These are phyloP conservation scores for Cladosporium sp. DNA, from an alignment of 2,329 filamentous ascomycete species.

Conservation along the genomic window DNA sequence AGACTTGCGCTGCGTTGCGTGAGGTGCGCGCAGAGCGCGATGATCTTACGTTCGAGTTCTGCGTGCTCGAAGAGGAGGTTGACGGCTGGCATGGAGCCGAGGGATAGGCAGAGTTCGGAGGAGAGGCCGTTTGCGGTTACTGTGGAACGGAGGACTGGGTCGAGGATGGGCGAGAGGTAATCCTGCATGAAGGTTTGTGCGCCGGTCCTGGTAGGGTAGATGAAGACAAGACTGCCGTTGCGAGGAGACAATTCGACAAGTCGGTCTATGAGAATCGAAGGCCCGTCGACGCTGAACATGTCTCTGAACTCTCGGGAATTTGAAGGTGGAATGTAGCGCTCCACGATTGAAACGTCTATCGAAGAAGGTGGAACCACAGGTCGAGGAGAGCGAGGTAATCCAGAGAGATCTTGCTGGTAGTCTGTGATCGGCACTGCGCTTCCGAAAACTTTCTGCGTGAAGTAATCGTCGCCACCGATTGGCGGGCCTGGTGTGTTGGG, in stretches of 20 bases:
- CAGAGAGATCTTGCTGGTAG: slow-evolving; percentile 51
- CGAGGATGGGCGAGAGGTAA: slow-evolving; percentile 57
- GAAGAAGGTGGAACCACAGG: slow-evolving; percentile 57
- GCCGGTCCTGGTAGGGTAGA: slow-evolving; percentile 57
- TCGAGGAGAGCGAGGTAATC: slow-evolving; percentile 48
- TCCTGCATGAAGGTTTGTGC: slow-evolving; percentile 54
- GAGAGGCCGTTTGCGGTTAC: slow-evolving; percentile 56
- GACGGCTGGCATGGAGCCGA: slow-evolving; percentile 52
- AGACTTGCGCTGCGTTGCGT: slow-evolving; percentile 25
- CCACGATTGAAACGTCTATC: slow-evolving; percentile 57
- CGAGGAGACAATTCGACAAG: slow-evolving; percentile 55
- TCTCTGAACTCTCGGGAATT: slow-evolving; percentile 54
- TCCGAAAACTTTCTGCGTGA: slow-evolving; percentile 57
- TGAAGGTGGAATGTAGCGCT: slow-evolving; percentile 62
- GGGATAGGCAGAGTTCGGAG: slow-evolving; percentile 49
- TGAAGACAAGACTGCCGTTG: slow-evolving; percentile 55
- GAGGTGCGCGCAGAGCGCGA: slow-evolving; percentile 23
- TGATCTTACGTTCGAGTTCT: slow-evolving; percentile 22
- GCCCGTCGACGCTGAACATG: slow-evolving; percentile 51
- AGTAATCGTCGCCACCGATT: slow-evolving; percentile 55
- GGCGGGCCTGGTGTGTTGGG: slow-evolving; percentile 52
- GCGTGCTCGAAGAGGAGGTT: slow-evolving; percentile 52
- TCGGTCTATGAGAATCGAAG: slow-evolving; percentile 57
- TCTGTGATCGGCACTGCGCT: slow-evolving; percentile 56
- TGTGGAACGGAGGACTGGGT: slow-evolving; percentile 55